These are phyloP conservation scores for Onygenales sp. DNA, from an alignment of 2,329 filamentous ascomycete genomes.

Conservation along the genomic window DNA sequence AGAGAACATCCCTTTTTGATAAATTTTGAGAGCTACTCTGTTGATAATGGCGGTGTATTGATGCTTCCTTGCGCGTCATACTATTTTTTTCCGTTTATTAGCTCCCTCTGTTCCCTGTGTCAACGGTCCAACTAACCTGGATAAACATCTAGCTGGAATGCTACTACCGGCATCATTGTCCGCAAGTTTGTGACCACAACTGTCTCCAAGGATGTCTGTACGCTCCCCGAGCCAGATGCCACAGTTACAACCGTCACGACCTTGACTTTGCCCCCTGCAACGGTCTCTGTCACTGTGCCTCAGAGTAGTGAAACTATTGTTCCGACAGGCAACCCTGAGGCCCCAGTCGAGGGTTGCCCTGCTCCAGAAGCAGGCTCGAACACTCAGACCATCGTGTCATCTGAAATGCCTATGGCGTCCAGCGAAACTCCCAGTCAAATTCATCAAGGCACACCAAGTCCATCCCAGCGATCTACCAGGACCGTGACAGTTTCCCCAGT, in stretches of 20 bases:
- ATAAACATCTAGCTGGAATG: background rate
- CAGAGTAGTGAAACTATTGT: background rate
- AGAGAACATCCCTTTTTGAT: background rate
- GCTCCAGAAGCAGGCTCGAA: background rate
- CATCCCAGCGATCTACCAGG: background rate
- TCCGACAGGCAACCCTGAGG: background rate
- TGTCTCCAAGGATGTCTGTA: background rate
- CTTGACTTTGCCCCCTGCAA: background rate
- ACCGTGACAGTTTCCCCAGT: background rate
- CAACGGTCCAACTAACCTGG: background rate
- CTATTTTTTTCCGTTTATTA: background rate
- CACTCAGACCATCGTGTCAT: background rate
- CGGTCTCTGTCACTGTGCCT: constrained; percentile 1
- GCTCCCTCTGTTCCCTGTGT: background rate
- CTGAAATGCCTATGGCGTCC: background rate
- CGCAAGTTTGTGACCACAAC: background rate
- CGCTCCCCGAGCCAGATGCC: background rate
- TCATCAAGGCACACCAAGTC: background rate
- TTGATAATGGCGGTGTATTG: background rate
- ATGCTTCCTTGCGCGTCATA: background rate
- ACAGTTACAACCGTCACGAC: background rate
- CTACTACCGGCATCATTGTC: background rate
- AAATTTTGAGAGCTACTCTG: background rate
- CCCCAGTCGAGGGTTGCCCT: background rate
- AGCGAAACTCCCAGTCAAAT: background rate